Evolutionary conservation across 1,284 basidiomycete genomes (phyloP), one percentile per base, ranked within the genome.

Genomic region (Mycosarcoma maydis): DNA sequence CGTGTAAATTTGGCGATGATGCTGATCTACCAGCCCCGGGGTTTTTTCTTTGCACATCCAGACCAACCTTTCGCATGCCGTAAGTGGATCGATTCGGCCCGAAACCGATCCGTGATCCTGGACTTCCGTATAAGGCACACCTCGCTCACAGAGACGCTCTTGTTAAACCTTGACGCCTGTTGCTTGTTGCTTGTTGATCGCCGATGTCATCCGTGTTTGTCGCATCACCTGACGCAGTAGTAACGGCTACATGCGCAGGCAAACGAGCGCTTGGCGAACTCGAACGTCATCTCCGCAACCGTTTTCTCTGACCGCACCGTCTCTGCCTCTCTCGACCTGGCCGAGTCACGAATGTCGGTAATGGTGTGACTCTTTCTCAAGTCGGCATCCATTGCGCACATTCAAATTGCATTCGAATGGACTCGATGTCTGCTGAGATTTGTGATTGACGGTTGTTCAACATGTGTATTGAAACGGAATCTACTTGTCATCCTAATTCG

Each of bases 401-500:
- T n/a, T n/a, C n/a, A n/a, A n/a, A n/a, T n/a, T n/a, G n/a, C n/a
- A n/a, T 30, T 30, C 9, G 14, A 30, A 30, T 30, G 9, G 29
- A 30, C 16, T 34, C 33, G 33, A 11, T 34, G 10, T 34, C 13
- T 34, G 14, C 14, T 8, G 14, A 10, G 29, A 8, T 30, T 10
- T 30, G 29, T 14, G 2, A 10, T 10, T 14, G 29, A 30, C 29
- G 29, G 14, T 30, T 30, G 29, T 10, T 14, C 9, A 30, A 30
- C 9, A 30, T 4, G 29, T 10, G 29, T 2, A 30, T 30, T 30
- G 23, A 16, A 26, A 33, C 4, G 19, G 7, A 26, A n/a, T 8
- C 23, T 24, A 37, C 33, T 69, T 59, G 45, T 65, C 67, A 19
- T 45, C 45, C 14, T 34, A 50, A n/a, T n/a, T n/a, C n/a, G n/a